Evolutionary conservation across 495 filamentous ascomycete species (phyloP).

Genomic region (Hypoxylon intermedium): DNA sequence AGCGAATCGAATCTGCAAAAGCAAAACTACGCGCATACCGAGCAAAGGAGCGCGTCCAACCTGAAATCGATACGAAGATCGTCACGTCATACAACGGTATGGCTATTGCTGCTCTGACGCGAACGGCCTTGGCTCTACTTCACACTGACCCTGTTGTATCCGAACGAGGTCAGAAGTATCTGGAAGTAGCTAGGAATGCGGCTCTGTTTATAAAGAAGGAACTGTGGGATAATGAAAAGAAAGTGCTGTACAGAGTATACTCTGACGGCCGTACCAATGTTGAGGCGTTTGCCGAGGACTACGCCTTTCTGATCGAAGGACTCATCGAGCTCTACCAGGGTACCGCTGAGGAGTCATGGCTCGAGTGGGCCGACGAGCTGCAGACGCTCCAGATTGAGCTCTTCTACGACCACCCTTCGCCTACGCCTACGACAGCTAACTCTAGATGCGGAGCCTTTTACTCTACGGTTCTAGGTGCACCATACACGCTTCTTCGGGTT

Average conservation of each 20-base stretch:
- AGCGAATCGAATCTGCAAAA: slow-evolving; percentile 71
- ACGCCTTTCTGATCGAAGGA: slow-evolving; percentile 86
- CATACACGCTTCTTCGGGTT: slow-evolving; percentile 81
- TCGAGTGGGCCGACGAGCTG: slow-evolving; percentile 82
- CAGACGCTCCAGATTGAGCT: slow-evolving; percentile 69
- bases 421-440: slow-evolving; percentile 28
- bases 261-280: slow-evolving; percentile 75
- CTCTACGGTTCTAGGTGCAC: slow-evolving; percentile 71
- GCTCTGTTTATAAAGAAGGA: slow-evolving; percentile 77
- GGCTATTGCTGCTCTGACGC: slow-evolving; percentile 81
- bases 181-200: slow-evolving; percentile 69
- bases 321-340: slow-evolving; percentile 88
- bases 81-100: slow-evolving; percentile 89
- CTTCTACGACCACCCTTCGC: slow-evolving; percentile 65
- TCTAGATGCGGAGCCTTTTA: slow-evolving; percentile 77
- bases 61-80: slow-evolving; percentile 91
- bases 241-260: slow-evolving; percentile 76
- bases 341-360: slow-evolving; percentile 79
- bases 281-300: slow-evolving; percentile 90
- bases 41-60: slow-evolving; percentile 75
- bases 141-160: slow-evolving; percentile 65
- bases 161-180: slow-evolving; percentile 55
- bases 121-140: slow-evolving; percentile 71
- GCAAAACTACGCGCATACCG: slow-evolving; percentile 76
- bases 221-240: slow-evolving; percentile 71